Base-by-base conservation (phyloP, 306 rosid genomes). In the Biancaea sappan region DNA sequence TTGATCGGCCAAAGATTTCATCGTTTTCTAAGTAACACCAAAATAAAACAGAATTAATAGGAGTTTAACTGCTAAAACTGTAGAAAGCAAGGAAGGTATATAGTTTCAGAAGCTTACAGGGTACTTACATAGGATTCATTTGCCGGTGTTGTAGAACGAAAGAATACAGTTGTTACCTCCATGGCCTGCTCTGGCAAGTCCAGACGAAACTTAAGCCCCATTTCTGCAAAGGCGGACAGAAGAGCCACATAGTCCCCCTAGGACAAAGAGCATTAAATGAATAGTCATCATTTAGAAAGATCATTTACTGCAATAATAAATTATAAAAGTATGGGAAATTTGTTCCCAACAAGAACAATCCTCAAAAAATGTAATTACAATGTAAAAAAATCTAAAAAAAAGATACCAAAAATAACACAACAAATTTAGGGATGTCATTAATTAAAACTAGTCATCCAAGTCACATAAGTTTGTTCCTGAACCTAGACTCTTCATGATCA, bases 181-280 rank as follows among this genome's bases (percentile, higher is more conserved):
- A 95, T 95, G 78, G 84, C 97, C 83, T 95, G 99, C 80, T 95
- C 99, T 35, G 99, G 99, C 71, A 95, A 43, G 85, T 95, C 98
- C 71, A 95, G 84, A 24, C 96, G 89, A 80, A 92, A 83, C 88
- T 87, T 95, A 16, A 95, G 97, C 76, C 99, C 99, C 99, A 95
- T 95, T 84, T 95, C 98, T 21, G 97, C 85, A 65, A 95, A 92
- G 75, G 99, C 94, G 14, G 99, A 95, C 72, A 95, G 80, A 82
- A 95, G 96, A 66, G 99, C 97, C 65, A 88, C 98, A 0, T 90
- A 91, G 83, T 95, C 99, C 77, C 98, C 98, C 99, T 95, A 74
- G 66, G 53, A 79, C 46, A 85, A 76, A 83, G 79, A 48, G 66
- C 59, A 46, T 80, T 41, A 69, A 77, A 73, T 37, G 60, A n/a